Percentiles rank a stretch among this genome's conserved stretches.
Evolutionary conservation across 441 rosid species (phyloP).

Genomic region (Gossypium schwendimanii): DNA sequence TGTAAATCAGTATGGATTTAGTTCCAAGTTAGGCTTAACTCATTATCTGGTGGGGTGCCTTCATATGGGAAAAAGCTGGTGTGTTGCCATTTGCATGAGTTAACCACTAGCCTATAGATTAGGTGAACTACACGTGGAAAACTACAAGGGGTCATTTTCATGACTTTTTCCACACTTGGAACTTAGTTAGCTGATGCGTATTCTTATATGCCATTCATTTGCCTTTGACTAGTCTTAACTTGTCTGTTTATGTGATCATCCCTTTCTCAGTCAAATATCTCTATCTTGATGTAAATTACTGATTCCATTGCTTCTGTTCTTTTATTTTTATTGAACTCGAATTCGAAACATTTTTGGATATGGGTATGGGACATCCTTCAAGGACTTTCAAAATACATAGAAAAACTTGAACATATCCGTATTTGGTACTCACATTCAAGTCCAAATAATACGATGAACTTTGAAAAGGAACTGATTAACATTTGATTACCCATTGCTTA

Average conservation of each 20-base stretch:
- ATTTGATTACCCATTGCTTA: slow-evolving; percentile 11
- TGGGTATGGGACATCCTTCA: background rate
- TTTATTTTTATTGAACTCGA: background rate
- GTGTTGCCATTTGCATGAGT: slow-evolving; percentile 40
- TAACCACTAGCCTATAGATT: slow-evolving; percentile 34
- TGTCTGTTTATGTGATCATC: slow-evolving; percentile 15
- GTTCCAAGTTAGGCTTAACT: slow-evolving; percentile 42
- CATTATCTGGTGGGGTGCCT: slow-evolving; percentile 24
- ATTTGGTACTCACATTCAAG: background rate
- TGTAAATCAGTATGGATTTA: background rate
- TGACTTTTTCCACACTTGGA: slow-evolving; percentile 27
- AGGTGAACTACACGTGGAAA: slow-evolving; percentile 87
- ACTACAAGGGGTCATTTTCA: slow-evolving; percentile 42
- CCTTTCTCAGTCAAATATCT: slow-evolving; percentile 24
- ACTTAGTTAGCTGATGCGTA: slow-evolving; percentile 20
- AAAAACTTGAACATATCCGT: background rate
- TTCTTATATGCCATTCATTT: slow-evolving; percentile 14
- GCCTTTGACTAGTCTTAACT: slow-evolving; percentile 41
- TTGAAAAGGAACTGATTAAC: slow-evolving; percentile 9
- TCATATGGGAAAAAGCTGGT: slow-evolving; percentile 33
- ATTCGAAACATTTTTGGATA: background rate
- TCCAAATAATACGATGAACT: slow-evolving; percentile 14
- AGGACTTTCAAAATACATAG: background rate
- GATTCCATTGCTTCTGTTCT: slow-evolving; percentile 14
- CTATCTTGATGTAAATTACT: slow-evolving; percentile 33